Percentiles rank a stretch among this genome's conserved stretches.
Conservation (phyloP, 495 filamentous ascomycete species). For the Bacidia rubella region DNA sequence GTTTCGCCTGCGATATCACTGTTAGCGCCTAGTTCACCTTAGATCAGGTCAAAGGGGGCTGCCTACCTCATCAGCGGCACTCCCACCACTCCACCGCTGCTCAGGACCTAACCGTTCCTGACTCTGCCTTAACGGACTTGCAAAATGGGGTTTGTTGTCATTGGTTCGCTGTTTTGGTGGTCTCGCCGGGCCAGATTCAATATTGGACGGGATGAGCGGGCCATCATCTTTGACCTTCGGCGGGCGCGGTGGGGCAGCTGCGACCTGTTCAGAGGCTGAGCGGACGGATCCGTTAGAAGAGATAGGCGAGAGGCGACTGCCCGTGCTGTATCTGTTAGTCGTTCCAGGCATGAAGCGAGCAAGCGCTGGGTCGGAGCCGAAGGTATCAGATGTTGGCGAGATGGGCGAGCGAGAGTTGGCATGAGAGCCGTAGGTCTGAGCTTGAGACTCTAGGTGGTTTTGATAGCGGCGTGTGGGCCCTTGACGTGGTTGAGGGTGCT, state of each 20-base stretch:
- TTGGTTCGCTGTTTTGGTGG: slow-evolving; percentile 30
- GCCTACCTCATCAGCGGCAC: slow-evolving; percentile 13
- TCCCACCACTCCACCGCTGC: slow-evolving; percentile 14
- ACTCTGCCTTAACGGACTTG: slow-evolving; percentile 17
- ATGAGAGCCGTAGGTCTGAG: slow-evolving; percentile 44
- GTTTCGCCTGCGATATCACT: slow-evolving; percentile 20
- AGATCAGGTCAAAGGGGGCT: neutral
- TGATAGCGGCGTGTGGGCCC: slow-evolving; percentile 75
- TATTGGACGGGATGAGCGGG: slow-evolving; percentile 26
- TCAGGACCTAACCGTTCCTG: slow-evolving; percentile 26
- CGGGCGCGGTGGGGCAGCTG: slow-evolving; percentile 33
- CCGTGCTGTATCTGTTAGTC: slow-evolving; percentile 27
- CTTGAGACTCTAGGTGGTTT: slow-evolving; percentile 64
- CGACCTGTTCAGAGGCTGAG: slow-evolving; percentile 21
- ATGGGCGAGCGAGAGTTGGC: slow-evolving; percentile 31
- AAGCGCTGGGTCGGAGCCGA: slow-evolving; percentile 47
- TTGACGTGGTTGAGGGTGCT: slow-evolving; percentile 80
- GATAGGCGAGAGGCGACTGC: slow-evolving; percentile 34
- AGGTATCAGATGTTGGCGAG: slow-evolving; percentile 61
- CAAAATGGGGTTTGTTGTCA: slow-evolving; percentile 22
- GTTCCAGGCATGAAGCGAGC: slow-evolving; percentile 25
- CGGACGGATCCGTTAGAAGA: slow-evolving; percentile 38
- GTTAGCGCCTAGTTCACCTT: neutral
- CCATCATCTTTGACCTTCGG: slow-evolving; percentile 41
- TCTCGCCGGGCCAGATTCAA: slow-evolving; percentile 23